Base-by-base conservation (phyloP, 768 basidiomycete genomes). In the Tremella mesenterica region DNA sequence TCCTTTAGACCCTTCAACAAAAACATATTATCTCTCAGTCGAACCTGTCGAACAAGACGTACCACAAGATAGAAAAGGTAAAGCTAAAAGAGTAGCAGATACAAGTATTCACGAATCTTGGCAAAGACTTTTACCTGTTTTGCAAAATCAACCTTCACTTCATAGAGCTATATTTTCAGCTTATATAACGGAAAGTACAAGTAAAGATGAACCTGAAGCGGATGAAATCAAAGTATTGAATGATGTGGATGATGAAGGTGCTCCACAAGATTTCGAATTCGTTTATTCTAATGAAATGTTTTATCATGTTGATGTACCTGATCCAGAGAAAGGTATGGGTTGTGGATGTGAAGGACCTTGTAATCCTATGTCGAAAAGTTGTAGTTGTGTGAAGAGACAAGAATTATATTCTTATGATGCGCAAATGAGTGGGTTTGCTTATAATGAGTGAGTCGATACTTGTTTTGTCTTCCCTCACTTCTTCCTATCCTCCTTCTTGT, bases 271-370 rank as follows among this genome's bases (percentile, higher is more conserved):
- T 23, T 88, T 85, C 81, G 89, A 93, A 63, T 95, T 91, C 63
- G 77, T 83, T 56, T 93, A 93, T 69, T 83, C 85, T 10, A 91
- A 93, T 69, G 74, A 80, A 48, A 81, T 90, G 77, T 85, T 85
- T 79, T 82, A 83, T 54, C 81, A 80, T 1, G 77, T 82, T 12
- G 81, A 76, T 4, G 84, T 91, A 2, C 82, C 83, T 0, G 78
- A 78, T 10, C 84, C 87, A 0, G 82, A 85, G 57, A 63, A 79
- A 18, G 72, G 89, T 41, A 64, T 77, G 25, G 81, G 88, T 2
- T 95, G 90, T 60, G 79, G 77, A 50, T 95, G 90, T 65, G 72
- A 79, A 14, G 88, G 88, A 0, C 75, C 72, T 20, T 95, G 90
- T 62, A 80, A 85, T 68, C 85, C 88, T 3, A 81, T 78, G 59